Evolutionary conservation across 306 rosid genomes (phyloP).

Genomic region (Castanea mollissima): DNA sequence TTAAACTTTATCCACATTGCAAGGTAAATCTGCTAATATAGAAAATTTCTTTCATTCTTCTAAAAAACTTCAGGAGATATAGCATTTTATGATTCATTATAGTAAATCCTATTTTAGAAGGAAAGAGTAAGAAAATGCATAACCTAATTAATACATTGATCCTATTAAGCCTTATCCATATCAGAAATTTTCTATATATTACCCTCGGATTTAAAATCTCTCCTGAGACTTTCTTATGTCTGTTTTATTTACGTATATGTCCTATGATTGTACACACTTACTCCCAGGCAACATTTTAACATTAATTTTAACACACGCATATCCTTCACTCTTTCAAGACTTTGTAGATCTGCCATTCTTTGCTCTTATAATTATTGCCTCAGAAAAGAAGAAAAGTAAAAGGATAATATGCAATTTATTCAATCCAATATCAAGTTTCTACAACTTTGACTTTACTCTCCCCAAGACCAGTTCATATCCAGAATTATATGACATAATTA

Average conservation of each 20-base stretch:
- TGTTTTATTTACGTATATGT: too few species aligned
- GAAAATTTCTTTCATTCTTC: not conserved
- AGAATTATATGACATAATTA: not conserved
- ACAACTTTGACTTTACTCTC: not conserved
- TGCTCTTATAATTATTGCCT: too few species aligned
- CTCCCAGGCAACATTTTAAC: too few species aligned
- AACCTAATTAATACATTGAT: not conserved
- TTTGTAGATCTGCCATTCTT: too few species aligned
- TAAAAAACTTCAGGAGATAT: not conserved
- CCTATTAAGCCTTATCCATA: not conserved
- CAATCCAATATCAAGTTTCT: not conserved
- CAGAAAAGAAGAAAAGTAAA: not conserved
- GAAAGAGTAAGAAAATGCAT: not conserved
- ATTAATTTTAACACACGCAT: too few species aligned
- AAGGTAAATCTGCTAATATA: not conserved
- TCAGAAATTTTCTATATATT: not conserved
- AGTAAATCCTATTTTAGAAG: not conserved
- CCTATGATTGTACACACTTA: too few species aligned
- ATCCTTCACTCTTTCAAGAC: too few species aligned
- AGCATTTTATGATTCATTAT: not conserved
- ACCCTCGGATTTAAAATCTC: not conserved
- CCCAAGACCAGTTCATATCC: not conserved
- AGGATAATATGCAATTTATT: not conserved
- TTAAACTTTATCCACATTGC: not conserved
- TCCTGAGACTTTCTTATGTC: not conserved